phyloP scores from a whole-genome alignment of 202 grass and related monocot species.

The Brachypodium distachyon region DNA sequence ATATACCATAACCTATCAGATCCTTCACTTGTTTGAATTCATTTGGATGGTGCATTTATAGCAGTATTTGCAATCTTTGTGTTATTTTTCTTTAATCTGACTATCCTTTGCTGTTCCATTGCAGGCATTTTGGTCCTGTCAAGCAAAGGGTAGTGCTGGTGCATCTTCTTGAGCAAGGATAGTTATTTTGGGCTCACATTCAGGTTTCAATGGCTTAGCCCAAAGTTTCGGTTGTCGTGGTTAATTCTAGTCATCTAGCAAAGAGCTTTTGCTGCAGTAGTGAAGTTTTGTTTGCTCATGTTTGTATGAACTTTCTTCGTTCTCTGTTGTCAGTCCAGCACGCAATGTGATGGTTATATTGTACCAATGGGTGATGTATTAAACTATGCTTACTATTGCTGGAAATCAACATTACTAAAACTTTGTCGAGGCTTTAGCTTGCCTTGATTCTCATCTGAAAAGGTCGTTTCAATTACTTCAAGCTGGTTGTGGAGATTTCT shows the following conservation, averaged over 20 bases:
- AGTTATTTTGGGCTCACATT: neutral
- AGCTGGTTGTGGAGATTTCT: neutral
- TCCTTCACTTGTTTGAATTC: neutral
- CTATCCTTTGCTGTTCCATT: neutral
- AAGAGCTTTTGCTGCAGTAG: no score
- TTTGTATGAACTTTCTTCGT: neutral
- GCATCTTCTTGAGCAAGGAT: neutral
- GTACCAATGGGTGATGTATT: neutral
- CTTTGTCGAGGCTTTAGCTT: neutral
- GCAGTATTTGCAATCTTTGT: neutral
- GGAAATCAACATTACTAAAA: neutral
- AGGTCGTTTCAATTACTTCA: no score
- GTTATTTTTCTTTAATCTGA: neutral
- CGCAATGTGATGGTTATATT: conserved; percentile 9
- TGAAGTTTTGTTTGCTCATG: neutral
- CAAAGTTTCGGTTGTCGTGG: neutral
- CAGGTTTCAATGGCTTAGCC: neutral
- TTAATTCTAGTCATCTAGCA: neutral
- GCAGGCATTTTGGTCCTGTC: neutral
- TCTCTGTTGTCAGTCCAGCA: neutral
- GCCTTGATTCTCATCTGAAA: neutral
- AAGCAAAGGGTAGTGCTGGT: neutral
- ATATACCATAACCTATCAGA: neutral
- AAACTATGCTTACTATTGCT: neutral
- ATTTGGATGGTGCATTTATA: neutral